Evolutionary conservation across 2,329 filamentous ascomycete genomes (phyloP), one percentile per base, ranked within the genome.

Genomic region (Aspergillus arachidicola): DNA sequence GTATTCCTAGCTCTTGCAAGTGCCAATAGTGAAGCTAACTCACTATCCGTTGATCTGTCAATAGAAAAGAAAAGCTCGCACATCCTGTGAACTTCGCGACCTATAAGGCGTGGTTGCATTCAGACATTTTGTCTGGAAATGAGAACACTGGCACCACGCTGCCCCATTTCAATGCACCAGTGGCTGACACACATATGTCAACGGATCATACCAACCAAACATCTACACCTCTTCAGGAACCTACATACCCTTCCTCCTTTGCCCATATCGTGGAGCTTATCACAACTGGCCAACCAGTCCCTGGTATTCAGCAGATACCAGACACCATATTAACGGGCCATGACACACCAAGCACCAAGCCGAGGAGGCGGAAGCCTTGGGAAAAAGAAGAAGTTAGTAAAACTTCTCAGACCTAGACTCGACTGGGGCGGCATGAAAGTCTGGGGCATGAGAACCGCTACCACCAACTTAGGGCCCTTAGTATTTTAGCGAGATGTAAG

Each of bases 231-330:
- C 53, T 90, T 34, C 55, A 68, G n/a, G 73, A 78, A 41, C 76
- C 92, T 43, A 86, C 87, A 1, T 96, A 96, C 71, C 93, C 93
- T 4, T 89, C 89, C 56, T 90, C 88, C 1, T 97, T 97, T 76
- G 90, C 91, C 9, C 89, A 94, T 68, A 93, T 97, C 65, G 89
- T 96, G 60, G 90, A 92, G 71, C 86, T 96, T 60, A 91, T 97
- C 59, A 91, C 92, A 28, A 89, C 88, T 32, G 93, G 93, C 59
- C 88, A 92, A 70, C 89, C 91, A 0, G 90, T 97, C 50, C 93
- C 93, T 1, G 94, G 94, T 0, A 96, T 97, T 72, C 89, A 89
- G 69, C 87, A 96, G 66, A 94, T 97, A 59, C 93, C 94, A 5
- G 87, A 92, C 68, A 95, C 90, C 0, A 82, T 97, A 6, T 82